Base-by-base conservation (phyloP, 2,329 filamentous ascomycete species). In the Exophiala aquamarina region DNA sequence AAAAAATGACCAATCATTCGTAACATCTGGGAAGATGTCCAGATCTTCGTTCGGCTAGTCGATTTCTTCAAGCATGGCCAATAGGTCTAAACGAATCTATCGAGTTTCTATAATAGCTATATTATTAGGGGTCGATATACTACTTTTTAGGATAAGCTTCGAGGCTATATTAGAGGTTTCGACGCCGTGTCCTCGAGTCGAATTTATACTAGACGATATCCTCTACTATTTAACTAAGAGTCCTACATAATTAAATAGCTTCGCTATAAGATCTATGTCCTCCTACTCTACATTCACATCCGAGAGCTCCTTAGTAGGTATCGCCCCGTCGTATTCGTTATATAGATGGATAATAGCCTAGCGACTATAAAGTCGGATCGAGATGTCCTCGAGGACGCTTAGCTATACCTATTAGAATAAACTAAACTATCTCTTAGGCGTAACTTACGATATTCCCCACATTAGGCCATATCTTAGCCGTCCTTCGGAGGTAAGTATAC, bases 1-100 rank as follows among this genome's bases (percentile, higher is more conserved):
- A 18, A 42, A 42, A 26, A 42, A 31, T 17, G 39, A 42, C 39
- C 39, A 42, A 14, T 42, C 39, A 32, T 42, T 31, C 20, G 26
- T 32, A 15, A 31, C 21, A 9, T 32, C 23, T 32, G 21, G 39
- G 19, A 18, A 28, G 26, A 32, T 14, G 9, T 42, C 39, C 10
- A 42, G 10, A 7, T 32, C 39, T 42, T 28, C 23, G 14, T 17
- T 31, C 5, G 39, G 39, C 23, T 14, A 18, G 26, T n/a, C 26
- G 21, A 17, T 10, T 18, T 9, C 23, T 32, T 18, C 23, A 4
- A 3, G 21, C 4, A 11, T 11, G 6, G n/a, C 32, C 32, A 34
- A 14, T 6, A n/a, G n/a, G 14, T 34, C 13, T 34, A n/a, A n/a
- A 34, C 6, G 32, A n/a, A 14, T 34, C 32, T 34, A n/a, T n/a